A percentile compares a stretch with the other conserved stretches of the same genome.
Evolutionary conservation across 2,329 filamentous ascomycete species (phyloP).

Genomic region (Onygenales sp.): DNA sequence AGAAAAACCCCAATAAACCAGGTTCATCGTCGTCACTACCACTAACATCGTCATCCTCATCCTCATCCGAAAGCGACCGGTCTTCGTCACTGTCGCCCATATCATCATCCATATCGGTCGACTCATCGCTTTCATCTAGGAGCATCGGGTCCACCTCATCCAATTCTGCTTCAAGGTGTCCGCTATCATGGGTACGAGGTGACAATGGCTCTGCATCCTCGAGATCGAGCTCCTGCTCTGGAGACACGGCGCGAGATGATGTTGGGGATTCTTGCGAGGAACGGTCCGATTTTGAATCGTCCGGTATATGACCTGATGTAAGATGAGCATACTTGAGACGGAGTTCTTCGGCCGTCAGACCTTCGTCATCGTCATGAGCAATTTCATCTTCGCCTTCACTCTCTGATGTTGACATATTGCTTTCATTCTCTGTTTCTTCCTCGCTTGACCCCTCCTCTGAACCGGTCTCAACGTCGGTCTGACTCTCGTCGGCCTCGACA

Average conservation of each 20-base stretch:
- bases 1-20: constrained; percentile 40
- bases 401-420: constrained; percentile 41
- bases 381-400: constrained; percentile 34
- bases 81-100: constrained; percentile 36
- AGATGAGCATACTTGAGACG: constrained; percentile 38
- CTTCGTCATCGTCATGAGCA: constrained; percentile 35
- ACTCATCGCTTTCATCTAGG: constrained; percentile 34
- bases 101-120: constrained; percentile 40
- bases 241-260: not conserved
- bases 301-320: constrained; percentile 16
- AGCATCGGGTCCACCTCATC: constrained; percentile 37
- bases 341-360: constrained; percentile 38
- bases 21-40: constrained; percentile 38
- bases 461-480: constrained; percentile 51
- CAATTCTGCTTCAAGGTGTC: constrained; percentile 9
- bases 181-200: not conserved
- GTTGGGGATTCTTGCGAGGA: not conserved
- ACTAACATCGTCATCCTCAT: constrained; percentile 39
- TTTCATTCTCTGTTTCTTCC: constrained; percentile 44
- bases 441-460: constrained; percentile 64
- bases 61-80: constrained; percentile 20
- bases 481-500: constrained; percentile 48
- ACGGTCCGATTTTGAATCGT: not conserved
- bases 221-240: not conserved
- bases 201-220: not conserved